phyloP scores from a whole-genome alignment of 139 green algal species.

The Chlamydomonas urium region DNA sequence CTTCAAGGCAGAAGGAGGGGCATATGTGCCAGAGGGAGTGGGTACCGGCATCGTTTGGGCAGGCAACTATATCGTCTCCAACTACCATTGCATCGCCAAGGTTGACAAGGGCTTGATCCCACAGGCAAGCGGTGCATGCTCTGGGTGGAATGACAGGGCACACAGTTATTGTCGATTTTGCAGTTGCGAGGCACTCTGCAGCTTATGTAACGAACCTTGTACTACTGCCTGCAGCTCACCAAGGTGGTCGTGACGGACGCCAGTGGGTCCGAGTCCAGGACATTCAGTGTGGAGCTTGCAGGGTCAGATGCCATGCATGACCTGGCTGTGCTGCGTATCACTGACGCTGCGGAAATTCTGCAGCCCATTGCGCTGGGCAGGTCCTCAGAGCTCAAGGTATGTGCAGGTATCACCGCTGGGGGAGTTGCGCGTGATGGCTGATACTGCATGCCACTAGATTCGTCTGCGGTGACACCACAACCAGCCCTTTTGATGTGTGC shows the following conservation, averaged over 20 bases:
- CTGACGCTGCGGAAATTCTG: background rate
- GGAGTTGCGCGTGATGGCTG: too few species aligned
- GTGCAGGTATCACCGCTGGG: too few species aligned
- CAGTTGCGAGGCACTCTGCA: background rate
- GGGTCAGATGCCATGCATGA: slow-evolving; percentile 9
- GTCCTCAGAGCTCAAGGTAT: slow-evolving; percentile 7
- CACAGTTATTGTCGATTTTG: background rate
- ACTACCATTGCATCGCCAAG: slow-evolving; percentile 4
- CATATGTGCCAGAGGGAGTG: background rate
- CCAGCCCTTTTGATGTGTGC: too few species aligned
- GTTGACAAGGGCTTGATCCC: background rate
- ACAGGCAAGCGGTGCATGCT: too few species aligned
- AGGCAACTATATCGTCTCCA: background rate
- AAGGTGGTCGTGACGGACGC: slow-evolving; percentile 9
- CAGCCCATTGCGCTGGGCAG: background rate
- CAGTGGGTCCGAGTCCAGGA: background rate
- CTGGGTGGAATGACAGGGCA: background rate
- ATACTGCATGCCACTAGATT: too few species aligned
- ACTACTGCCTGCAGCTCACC: slow-evolving; percentile 7
- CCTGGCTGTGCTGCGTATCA: slow-evolving; percentile 7
- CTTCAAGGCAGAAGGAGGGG: slow-evolving; percentile 6
- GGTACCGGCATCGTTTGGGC: slow-evolving; percentile 11
- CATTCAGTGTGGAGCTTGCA: slow-evolving; percentile 4
- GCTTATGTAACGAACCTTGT: slow-evolving; percentile 4
- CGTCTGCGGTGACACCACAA: too few species aligned